Base-by-base conservation (phyloP, 2,329 filamentous ascomycete species). In the Dactylellina sp. region DNA sequence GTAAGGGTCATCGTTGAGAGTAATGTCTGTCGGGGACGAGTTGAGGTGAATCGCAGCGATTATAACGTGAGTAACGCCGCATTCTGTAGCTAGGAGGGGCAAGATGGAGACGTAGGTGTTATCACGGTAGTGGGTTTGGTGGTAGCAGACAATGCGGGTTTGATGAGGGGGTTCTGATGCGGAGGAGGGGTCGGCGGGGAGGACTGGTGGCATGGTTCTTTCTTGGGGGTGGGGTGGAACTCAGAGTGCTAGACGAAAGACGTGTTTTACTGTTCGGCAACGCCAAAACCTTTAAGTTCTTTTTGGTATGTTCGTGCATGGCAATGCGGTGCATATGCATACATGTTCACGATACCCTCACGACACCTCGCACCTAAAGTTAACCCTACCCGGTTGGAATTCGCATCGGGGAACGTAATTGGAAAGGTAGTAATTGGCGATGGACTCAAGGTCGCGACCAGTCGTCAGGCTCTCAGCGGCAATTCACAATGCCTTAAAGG, bases 31-130 rank as follows among this genome's bases (percentile, higher is more conserved):
- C 0, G 91, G 88, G 18, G 82, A 81, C 4, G 86, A 84, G 80
- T 95, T 93, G 77, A 97, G 83, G 81, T 97, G 93, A 71, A 97
- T 88, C 11, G 93, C 93, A 4, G 91, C 92, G 53, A 97, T 82
- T 77, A 96, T 93, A 71, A 97, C 85, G 82, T 97, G 93, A 0
- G 93, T 96, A 55, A 88, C 82, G 7, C 86, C 86, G 3, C 87
- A 88, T 75, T 85, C 83, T 74, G 87, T 84, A 42, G 84, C 83
- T 61, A 89, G 80, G 44, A 90, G 82, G 0, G 89, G 88, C 0
- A 89, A 83, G 75, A 90, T 82, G 4, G 88, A 89, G 75, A 89
- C 84, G 76, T 86, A 86, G 32, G 82, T 82, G 57, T 84, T 83
- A 70, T 81, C 81, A 63, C 84, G 83, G 77, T 89, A 85, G 76